A percentile compares a stretch with the other conserved stretches of the same genome.
These are phyloP conservation scores for Zea luxurians DNA, from an alignment of 176 grass and related monocot genomes.

Conservation along the genomic window DNA sequence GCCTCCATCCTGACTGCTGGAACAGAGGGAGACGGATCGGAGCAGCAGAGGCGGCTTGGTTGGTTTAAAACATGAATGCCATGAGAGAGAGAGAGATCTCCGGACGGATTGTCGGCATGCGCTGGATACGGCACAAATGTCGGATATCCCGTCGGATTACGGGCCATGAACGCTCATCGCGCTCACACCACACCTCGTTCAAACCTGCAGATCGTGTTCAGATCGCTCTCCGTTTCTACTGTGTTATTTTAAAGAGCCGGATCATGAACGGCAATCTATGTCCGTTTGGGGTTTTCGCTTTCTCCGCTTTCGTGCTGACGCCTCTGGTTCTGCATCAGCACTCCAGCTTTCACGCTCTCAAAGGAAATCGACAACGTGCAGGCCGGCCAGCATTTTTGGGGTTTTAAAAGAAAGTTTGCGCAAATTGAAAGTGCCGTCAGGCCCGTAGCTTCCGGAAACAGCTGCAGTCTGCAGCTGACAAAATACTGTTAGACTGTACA, in stretches of 20 bases:
- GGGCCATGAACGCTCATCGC: not conserved
- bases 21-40: not conserved
- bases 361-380: no score
- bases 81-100: not conserved
- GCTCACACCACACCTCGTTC: conserved; percentile 40
- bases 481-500: no score
- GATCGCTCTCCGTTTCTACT: not conserved
- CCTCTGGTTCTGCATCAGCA: not conserved
- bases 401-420: no score
- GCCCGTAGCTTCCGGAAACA: no score
- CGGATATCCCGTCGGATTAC: conserved; percentile 16
- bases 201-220: conserved; percentile 25
- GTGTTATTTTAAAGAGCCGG: not conserved
- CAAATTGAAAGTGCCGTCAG: no score
- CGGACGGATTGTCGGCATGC: not conserved
- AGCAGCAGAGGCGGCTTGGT: not conserved
- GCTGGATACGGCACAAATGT: conserved; percentile 12
- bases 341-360: not conserved
- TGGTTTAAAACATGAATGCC: not conserved
- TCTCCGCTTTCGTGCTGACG: no score
- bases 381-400: no score
- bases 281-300: not conserved
- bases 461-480: no score
- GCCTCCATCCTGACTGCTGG: conserved; percentile 4
- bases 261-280: not conserved